Percentiles rank a stretch among this genome's conserved stretches.
These are phyloP conservation scores for Colletotrichum neosansevieriae DNA, from an alignment of 2,329 filamentous ascomycete genomes.

Conservation along the genomic window DNA sequence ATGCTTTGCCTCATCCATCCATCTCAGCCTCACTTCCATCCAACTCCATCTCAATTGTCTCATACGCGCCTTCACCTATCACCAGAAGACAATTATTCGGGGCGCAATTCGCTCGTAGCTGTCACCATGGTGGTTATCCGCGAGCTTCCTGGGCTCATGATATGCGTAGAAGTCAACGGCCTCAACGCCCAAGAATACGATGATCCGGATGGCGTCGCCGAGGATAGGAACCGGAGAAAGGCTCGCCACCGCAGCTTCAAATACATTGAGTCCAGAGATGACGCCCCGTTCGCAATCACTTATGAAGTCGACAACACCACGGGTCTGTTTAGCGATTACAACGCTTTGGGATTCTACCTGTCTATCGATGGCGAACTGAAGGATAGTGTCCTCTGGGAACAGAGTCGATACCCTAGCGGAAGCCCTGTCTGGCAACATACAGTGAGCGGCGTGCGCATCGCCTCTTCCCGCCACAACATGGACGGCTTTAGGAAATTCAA, in stretches of 20 bases:
- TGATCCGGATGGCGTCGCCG: constrained; percentile 32
- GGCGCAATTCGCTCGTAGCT: neutral
- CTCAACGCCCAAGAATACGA: constrained; percentile 41
- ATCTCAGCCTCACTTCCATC: neutral
- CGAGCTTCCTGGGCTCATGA: constrained; percentile 42
- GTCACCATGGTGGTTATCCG: constrained; percentile 44
- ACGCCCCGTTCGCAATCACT: constrained; percentile 40
- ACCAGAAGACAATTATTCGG: too few relatives aligned
- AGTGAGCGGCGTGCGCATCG: constrained; percentile 3
- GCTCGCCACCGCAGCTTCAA: constrained; percentile 19
- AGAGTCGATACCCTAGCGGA: neutral
- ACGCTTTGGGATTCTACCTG: constrained; percentile 33
- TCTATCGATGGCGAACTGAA: constrained; percentile 41
- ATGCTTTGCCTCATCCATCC: neutral
- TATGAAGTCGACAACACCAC: constrained; percentile 35
- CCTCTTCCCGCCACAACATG: neutral
- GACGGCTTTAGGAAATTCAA: constrained; percentile 38
- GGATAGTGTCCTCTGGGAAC: constrained; percentile 18
- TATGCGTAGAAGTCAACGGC: constrained; percentile 43
- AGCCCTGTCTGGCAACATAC: constrained; percentile 1
- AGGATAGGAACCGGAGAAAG: constrained; percentile 1
- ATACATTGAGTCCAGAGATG: constrained; percentile 43
- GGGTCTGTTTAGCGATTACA: constrained; percentile 31
- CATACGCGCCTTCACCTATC: too few relatives aligned
- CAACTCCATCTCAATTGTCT: neutral